Conservation (phyloP, 148 eudicot species). For the Silene latifolia region DNA sequence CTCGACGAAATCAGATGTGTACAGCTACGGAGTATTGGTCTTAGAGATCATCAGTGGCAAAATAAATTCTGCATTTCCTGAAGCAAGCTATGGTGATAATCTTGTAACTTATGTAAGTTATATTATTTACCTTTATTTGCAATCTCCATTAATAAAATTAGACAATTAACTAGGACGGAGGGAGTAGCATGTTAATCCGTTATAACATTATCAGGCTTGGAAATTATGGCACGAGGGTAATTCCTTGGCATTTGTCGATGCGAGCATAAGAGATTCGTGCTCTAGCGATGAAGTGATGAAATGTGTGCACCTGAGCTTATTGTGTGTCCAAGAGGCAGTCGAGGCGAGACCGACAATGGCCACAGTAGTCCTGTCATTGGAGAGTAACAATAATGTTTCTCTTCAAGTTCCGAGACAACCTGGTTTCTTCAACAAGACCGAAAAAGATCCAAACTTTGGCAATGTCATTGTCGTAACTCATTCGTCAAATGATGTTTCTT, state of each 20-base stretch:
- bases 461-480: not conserved
- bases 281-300: conserved; percentile 16
- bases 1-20: not conserved
- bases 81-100: not conserved
- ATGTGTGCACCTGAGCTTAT: conserved; percentile 31
- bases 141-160: no score
- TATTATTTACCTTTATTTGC: no score
- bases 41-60: not conserved
- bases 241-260: conserved; percentile 30
- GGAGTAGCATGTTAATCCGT: no score
- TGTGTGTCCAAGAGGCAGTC: conserved; percentile 28
- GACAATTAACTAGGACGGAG: no score
- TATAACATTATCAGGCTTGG: conserved; percentile 17
- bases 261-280: conserved; percentile 22
- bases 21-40: not conserved
- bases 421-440: not conserved
- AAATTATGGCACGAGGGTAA: conserved; percentile 25
- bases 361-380: conserved; percentile 20
- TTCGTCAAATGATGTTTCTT: conserved; percentile 5
- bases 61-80: not conserved
- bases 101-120: not conserved
- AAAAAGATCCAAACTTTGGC: not conserved
- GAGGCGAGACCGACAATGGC: conserved; percentile 32
- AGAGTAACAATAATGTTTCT: conserved; percentile 3
- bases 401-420: conserved; percentile 19